Percentiles rank a stretch among this genome's conserved stretches.
Evolutionary conservation across 108 stramenopile species (phyloP).

Genomic region (Nitzschia sp.): DNA sequence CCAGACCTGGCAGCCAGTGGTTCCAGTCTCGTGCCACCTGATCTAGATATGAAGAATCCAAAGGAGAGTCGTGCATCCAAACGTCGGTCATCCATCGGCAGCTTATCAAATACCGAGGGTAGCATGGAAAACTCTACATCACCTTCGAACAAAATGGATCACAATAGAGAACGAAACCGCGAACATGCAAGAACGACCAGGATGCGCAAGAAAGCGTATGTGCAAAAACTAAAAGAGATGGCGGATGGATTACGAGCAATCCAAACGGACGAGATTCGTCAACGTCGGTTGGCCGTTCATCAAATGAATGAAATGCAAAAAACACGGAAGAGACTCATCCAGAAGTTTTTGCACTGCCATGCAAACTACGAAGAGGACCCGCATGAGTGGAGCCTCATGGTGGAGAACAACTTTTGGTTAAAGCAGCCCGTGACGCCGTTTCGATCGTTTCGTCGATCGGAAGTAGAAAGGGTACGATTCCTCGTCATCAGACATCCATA

Average conservation of each 20-base stretch:
- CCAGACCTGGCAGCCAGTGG: no score
- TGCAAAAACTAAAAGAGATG: slow-evolving; percentile 87
- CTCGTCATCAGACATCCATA: not conserved
- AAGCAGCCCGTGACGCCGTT: slow-evolving; percentile 85
- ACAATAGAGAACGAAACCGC: slow-evolving; percentile 87
- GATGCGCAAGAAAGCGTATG: slow-evolving; percentile 93
- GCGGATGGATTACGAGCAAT: slow-evolving; percentile 79
- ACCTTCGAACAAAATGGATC: slow-evolving; percentile 32
- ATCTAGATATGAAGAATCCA: not conserved
- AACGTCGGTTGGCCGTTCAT: slow-evolving; percentile 67
- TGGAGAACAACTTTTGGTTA: slow-evolving; percentile 75
- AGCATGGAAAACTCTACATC: not conserved
- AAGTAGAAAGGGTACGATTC: slow-evolving; percentile 71
- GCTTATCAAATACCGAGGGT: not conserved
- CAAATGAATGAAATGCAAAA: slow-evolving; percentile 63
- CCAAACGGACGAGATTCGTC: slow-evolving; percentile 71
- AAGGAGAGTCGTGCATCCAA: not conserved
- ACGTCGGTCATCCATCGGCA: not conserved
- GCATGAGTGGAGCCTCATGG: slow-evolving; percentile 60
- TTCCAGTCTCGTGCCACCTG: not conserved
- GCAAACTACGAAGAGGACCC: slow-evolving; percentile 51
- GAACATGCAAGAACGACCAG: slow-evolving; percentile 94
- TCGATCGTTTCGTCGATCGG: slow-evolving; percentile 73
- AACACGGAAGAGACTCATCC: slow-evolving; percentile 60
- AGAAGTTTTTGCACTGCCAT: slow-evolving; percentile 61